Conservation (phyloP, 23 red algal genomes). For the Chondrus crispus region DNA sequence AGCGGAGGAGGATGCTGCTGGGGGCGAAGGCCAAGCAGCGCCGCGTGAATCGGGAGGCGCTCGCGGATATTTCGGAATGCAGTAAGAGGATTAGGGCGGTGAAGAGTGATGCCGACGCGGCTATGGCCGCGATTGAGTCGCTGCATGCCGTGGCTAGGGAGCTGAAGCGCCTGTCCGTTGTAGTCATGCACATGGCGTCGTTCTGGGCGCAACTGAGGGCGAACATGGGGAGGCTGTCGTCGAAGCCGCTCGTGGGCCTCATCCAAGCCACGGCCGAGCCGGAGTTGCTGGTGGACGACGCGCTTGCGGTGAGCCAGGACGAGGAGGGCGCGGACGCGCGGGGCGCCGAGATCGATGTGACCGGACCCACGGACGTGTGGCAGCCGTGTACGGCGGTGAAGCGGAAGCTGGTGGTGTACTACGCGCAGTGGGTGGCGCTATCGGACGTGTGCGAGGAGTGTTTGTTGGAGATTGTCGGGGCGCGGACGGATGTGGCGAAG, state of each 20-base stretch:
- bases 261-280: not conserved
- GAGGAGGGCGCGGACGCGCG: not conserved
- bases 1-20: not conserved
- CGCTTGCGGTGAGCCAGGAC: no score
- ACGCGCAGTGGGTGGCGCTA: conserved; percentile 23
- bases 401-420: conserved; percentile 46
- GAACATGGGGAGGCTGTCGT: not conserved
- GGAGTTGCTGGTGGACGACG: no score
- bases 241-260: not conserved
- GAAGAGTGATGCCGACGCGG: not conserved
- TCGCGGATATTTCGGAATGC: not conserved
- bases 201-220: not conserved
- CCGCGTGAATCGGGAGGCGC: not conserved
- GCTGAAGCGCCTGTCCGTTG: not conserved
- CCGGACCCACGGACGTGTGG: not conserved
- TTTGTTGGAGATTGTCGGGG: not conserved
- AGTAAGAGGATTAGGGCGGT: not conserved
- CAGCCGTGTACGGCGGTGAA: conserved; percentile 9
- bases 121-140: not conserved
- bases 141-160: not conserved
- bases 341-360: not conserved
- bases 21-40: not conserved
- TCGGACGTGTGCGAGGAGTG: conserved; percentile 1
- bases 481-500: not conserved
- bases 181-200: not conserved